These are phyloP conservation scores for Mortierella hygrophila DNA, from an alignment of 192 early-diverging fungal genomes.

Conservation along the genomic window DNA sequence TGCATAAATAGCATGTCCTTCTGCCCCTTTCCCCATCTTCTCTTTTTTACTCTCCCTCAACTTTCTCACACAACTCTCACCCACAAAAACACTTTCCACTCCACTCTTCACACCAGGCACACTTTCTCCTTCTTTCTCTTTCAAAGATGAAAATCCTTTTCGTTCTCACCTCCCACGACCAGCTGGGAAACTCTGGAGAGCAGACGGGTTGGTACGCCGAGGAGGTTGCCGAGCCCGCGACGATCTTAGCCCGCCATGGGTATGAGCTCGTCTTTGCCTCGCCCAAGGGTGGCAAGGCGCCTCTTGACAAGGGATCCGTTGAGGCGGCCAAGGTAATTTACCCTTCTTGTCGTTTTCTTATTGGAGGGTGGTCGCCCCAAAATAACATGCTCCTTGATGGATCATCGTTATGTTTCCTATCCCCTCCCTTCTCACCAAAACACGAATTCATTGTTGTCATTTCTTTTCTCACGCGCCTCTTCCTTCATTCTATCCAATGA, in stretches of 20 bases:
- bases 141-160: conserved; percentile 40
- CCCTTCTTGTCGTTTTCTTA: background rate
- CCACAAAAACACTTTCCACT: background rate
- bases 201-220: conserved; percentile 59
- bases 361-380: background rate
- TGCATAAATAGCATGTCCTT: background rate
- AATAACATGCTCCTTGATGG: background rate
- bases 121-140: background rate
- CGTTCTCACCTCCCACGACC: conserved; percentile 39
- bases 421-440: too few relatives aligned
- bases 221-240: conserved; percentile 69
- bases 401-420: background rate
- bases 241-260: conserved; percentile 46
- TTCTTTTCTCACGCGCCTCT: background rate
- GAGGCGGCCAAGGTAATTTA: conserved; percentile 57
- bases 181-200: conserved; percentile 32
- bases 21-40: too few relatives aligned
- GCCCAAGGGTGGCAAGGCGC: conserved; percentile 68
- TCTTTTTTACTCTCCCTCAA: background rate
- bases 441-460: background rate
- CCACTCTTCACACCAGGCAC: background rate
- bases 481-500: background rate
- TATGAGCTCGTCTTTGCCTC: conserved; percentile 68
- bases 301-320: conserved; percentile 62
- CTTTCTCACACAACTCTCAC: background rate